Conservation (phyloP, 805 yeast genomes). For the Myxozyma lipomycoides region DNA sequence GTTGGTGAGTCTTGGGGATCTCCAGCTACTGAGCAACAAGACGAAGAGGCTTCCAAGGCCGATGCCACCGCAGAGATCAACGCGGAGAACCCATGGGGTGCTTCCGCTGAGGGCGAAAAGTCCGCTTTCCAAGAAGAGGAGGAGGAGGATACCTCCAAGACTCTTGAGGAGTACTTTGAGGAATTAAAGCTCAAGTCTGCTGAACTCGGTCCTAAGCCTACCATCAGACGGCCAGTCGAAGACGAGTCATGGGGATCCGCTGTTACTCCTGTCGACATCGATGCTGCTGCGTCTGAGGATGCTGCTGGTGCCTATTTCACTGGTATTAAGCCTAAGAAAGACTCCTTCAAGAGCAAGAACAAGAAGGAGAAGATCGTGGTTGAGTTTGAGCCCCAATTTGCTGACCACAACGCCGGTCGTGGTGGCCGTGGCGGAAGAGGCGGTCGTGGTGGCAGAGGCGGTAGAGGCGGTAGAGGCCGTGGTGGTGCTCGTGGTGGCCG, state of each 20-base stretch:
- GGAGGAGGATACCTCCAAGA: constrained; percentile 49
- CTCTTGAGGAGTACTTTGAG: constrained; percentile 83
- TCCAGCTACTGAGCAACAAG: constrained; percentile 49
- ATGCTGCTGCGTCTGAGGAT: constrained; percentile 55
- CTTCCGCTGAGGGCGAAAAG: constrained; percentile 38
- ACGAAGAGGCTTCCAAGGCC: constrained; percentile 59
- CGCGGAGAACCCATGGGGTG: constrained; percentile 40
- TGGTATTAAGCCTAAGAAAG: constrained; percentile 61
- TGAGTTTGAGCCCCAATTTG: constrained; percentile 50
- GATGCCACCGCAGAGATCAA: constrained; percentile 47
- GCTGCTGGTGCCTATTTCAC: constrained; percentile 50
- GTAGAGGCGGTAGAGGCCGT: constrained; percentile 23
- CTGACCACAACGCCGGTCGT: constrained; percentile 16
- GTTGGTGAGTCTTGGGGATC: constrained; percentile 80
- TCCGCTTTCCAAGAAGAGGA: constrained; percentile 41
- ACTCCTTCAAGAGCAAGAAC: constrained; percentile 55
- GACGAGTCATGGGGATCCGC: constrained; percentile 45
- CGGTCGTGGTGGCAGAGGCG: constrained; percentile 39
- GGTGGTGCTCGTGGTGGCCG: constrained; percentile 37
- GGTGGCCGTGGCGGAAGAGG: constrained; percentile 24
- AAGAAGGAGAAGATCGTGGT: constrained; percentile 76
- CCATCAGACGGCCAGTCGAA: constrained; percentile 48
- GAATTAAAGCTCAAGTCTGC: constrained; percentile 39
- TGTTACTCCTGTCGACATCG: constrained; percentile 44
- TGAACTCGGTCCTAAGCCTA: constrained; percentile 30